These are phyloP conservation scores for Cylindrotheca fusiformis DNA, from an alignment of 108 stramenopile species.

Conservation along the genomic window DNA sequence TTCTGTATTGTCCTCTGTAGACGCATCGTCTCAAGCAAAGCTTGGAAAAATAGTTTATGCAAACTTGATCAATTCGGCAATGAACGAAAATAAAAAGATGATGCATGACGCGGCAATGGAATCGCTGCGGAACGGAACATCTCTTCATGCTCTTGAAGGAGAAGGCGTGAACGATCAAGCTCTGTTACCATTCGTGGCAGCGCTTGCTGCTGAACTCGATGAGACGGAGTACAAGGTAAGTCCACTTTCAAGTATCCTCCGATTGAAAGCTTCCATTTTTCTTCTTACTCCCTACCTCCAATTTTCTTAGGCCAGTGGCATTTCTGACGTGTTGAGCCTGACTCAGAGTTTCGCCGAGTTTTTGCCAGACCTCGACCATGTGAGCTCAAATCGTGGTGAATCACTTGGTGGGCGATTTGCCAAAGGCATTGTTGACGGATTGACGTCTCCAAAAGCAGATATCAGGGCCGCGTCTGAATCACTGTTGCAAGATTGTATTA, in stretches of 20 bases:
- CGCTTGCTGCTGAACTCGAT: slow-evolving; percentile 60
- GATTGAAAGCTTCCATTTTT: background rate
- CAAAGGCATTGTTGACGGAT: slow-evolving; percentile 51
- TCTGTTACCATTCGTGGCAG: slow-evolving; percentile 52
- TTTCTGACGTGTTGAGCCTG: slow-evolving; percentile 69
- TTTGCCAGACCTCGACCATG: slow-evolving; percentile 40
- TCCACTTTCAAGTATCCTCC: background rate
- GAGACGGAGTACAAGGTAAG: slow-evolving; percentile 68
- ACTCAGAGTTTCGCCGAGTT: slow-evolving; percentile 26
- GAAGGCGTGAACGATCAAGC: slow-evolving; percentile 51
- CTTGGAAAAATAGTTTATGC: slow-evolving; percentile 66
- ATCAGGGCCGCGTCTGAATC: slow-evolving; percentile 69
- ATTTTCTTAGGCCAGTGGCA: slow-evolving; percentile 38
- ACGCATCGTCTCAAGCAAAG: slow-evolving; percentile 61
- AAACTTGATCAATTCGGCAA: slow-evolving; percentile 63
- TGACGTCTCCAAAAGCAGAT: slow-evolving; percentile 75
- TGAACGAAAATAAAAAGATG: slow-evolving; percentile 84
- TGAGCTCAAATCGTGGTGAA: slow-evolving; percentile 31
- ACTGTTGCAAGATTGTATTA: slow-evolving; percentile 40
- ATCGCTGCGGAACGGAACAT: slow-evolving; percentile 49
- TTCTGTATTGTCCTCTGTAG: slow-evolving; percentile 50
- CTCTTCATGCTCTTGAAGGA: slow-evolving; percentile 42
- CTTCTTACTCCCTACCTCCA: background rate
- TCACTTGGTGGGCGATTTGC: slow-evolving; percentile 45
- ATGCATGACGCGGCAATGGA: slow-evolving; percentile 81